Conservation (phyloP, 1,284 basidiomycete genomes). For the Volvariella surrecta region DNA sequence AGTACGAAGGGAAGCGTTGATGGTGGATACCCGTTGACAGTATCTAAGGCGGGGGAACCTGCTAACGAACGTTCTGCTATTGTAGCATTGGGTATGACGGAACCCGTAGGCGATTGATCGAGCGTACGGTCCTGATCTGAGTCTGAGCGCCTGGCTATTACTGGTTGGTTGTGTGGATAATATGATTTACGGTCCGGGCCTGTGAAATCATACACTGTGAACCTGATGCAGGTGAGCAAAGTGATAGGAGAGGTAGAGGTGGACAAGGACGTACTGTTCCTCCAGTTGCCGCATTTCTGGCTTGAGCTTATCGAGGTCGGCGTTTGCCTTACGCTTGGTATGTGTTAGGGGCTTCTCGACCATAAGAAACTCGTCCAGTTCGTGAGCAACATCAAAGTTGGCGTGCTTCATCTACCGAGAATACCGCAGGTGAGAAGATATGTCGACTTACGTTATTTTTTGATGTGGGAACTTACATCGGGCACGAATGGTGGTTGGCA, state of each 20-base stretch:
- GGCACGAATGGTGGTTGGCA: conserved; percentile 83
- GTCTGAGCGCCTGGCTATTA: conserved; percentile 38
- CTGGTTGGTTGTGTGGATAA: conserved; percentile 71
- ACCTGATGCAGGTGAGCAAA: conserved; percentile 31
- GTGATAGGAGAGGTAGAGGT: conserved; percentile 2
- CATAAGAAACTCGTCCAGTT: conserved; percentile 92
- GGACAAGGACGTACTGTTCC: conserved; percentile 62
- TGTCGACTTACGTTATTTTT: conserved; percentile 4
- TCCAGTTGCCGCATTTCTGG: conserved; percentile 90
- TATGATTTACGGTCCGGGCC: conserved; percentile 61
- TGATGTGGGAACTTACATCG: conserved; percentile 51
- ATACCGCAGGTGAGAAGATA: conserved; percentile 11
- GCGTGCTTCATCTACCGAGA: conserved; percentile 74
- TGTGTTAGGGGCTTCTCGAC: conserved; percentile 96
- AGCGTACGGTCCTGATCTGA: conserved; percentile 31
- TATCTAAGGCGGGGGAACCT: conserved; percentile 38
- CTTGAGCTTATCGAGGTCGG: conserved; percentile 79
- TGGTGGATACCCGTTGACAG: conserved; percentile 14
- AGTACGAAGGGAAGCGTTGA: conserved; percentile 12
- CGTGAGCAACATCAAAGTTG: conserved; percentile 96
- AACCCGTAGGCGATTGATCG: conserved; percentile 23
- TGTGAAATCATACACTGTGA: conserved; percentile 71
- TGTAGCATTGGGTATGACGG: conserved; percentile 34
- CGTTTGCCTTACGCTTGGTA: conserved; percentile 79
- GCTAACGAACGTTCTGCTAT: conserved; percentile 53